Conservation (phyloP, 164 flowering plant species). For the Euptelea pleiosperma region DNA sequence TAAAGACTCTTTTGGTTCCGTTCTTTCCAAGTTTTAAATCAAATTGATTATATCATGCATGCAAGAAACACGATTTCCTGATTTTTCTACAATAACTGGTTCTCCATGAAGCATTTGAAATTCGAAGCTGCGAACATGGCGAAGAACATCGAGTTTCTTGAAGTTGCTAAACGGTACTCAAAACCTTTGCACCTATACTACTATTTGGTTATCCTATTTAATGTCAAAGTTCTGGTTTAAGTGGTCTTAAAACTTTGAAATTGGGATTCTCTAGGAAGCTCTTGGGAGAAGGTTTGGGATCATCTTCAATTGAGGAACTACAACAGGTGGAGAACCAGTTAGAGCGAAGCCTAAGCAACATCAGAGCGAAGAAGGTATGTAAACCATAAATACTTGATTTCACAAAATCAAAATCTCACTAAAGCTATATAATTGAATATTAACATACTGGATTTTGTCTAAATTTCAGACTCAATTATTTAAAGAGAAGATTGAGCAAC, state of each 20-base stretch:
- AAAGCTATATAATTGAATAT: not conserved
- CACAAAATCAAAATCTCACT: not conserved
- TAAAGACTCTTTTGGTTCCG: too few relatives aligned
- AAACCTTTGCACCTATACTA: not conserved
- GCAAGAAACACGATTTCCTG: too few relatives aligned
- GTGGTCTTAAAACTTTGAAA: not conserved
- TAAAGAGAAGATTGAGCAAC: constrained; percentile 54
- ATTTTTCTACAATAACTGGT: not conserved
- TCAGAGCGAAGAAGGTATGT: constrained; percentile 68
- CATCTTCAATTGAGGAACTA: constrained; percentile 64
- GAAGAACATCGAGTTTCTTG: constrained; percentile 74
- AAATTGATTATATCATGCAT: too few relatives aligned
- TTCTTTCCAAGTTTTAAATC: too few relatives aligned
- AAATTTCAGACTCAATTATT: constrained; percentile 53
- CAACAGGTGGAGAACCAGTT: constrained; percentile 63
- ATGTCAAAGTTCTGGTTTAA: not conserved
- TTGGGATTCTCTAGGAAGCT: constrained; percentile 47
- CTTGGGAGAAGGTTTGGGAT: constrained; percentile 62
- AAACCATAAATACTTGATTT: not conserved
- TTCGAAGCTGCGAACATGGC: constrained; percentile 53
- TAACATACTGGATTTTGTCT: not conserved
- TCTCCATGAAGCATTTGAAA: constrained; percentile 57
- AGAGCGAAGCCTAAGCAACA: constrained; percentile 52
- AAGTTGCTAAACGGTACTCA: constrained; percentile 56
- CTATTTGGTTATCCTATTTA: not conserved